phyloP scores from a whole-genome alignment of 2,329 filamentous ascomycete genomes.

The Cladosporium cucumerinum region DNA sequence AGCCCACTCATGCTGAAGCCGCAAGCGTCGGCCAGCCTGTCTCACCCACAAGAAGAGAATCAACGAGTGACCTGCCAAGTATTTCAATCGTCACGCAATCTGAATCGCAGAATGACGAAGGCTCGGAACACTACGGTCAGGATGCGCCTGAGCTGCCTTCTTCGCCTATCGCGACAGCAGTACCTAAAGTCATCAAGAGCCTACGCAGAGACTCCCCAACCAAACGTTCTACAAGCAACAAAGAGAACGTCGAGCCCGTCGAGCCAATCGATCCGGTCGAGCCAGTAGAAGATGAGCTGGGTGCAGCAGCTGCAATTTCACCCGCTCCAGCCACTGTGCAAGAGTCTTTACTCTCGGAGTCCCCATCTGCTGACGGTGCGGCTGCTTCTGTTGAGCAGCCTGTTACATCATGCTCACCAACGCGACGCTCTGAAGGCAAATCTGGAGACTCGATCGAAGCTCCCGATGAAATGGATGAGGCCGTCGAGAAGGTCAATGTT shows the following conservation, averaged over 20 bases:
- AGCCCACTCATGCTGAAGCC: not conserved
- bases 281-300: not conserved
- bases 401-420: constrained; percentile 18
- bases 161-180: constrained; percentile 23
- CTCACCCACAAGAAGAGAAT: not conserved
- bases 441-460: constrained; percentile 44
- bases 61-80: not conserved
- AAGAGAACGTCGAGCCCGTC: constrained; percentile 31
- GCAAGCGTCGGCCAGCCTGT: not conserved
- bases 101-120: not conserved
- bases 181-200: constrained; percentile 24
- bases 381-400: not conserved
- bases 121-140: not conserved
- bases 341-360: not conserved
- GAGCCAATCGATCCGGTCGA: constrained; percentile 14
- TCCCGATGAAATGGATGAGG: constrained; percentile 51
- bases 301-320: not conserved
- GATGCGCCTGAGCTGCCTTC: constrained; percentile 17
- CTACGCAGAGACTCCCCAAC: constrained; percentile 26
- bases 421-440: not conserved
- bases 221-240: constrained; percentile 32
- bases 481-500: constrained; percentile 44
- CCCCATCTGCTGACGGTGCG: not conserved
- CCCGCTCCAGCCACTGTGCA: not conserved
- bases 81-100: not conserved